Base-by-base conservation (phyloP, 2,329 filamentous ascomycete species). In the Cladosporium sp. region DNA sequence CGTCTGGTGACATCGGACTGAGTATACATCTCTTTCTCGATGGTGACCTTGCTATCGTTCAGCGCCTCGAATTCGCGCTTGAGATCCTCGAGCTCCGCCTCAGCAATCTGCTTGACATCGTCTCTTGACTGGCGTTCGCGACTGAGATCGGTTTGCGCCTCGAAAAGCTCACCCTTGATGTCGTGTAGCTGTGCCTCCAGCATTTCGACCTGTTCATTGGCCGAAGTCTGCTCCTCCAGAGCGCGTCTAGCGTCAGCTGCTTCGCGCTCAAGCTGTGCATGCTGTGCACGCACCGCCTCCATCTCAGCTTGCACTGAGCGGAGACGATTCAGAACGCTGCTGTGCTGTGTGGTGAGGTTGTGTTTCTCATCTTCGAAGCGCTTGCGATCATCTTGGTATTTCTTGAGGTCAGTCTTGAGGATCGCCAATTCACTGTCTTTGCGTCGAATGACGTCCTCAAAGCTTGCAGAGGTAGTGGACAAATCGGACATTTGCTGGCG, bases 11-110 rank as follows among this genome's bases (percentile, higher is more conserved):
- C 89, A 69, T 99, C 93, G 72, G 97, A 92, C 69, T 97, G 93
- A 4, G 90, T 88, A 70, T 97, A 97, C 71, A 99, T 87, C 73
- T 97, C 93, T 73, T 97, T 97, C 73, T 99, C 93, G 62, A 99
- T 96, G 47, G 87, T 96, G 66, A 97, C 96, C 74, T 99, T 99
- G 25, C 91, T 87, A 62, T 97, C 91, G 66, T 96, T 96, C 34
- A 97, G 80, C 34, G 85, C 83, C 50, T 95, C 87, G 65, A 86
- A 96, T 63, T 97, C 91, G 24, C 92, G 86, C 70, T 92, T 87
- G 60, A 99, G 79, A 51, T 87, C 84, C 44, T 89, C 80, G 66
- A 87, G 90, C 70, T 94, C 95, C 75, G 96, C 92, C 65, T 97
- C 91, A 4, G 90, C 86, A 58, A 97, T 87, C 64, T 96, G 84